phyloP scores from a whole-genome alignment of 371 early-diverging fungal species.

The Syncephalis plumigaleata region DNA sequence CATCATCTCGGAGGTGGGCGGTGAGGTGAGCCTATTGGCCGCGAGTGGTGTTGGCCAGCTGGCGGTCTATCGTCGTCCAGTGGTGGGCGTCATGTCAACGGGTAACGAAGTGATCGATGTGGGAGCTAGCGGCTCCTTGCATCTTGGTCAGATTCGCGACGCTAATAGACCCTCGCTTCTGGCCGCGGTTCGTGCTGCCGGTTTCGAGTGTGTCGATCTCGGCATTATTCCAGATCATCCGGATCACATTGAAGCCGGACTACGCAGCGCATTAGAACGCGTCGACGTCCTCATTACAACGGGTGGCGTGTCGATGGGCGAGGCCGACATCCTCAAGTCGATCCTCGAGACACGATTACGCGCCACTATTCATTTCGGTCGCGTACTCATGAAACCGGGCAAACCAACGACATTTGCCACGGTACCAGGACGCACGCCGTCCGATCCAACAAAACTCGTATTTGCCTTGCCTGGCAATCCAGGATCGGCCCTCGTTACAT shows the following conservation, averaged over 20 bases:
- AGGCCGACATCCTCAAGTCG: constrained; percentile 76
- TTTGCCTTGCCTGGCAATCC: constrained; percentile 91
- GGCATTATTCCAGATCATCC: constrained; percentile 60
- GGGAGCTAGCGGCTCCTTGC: constrained; percentile 18
- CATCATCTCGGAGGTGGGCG: constrained; percentile 43
- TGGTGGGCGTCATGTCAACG: constrained; percentile 66
- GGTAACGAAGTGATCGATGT: constrained; percentile 75
- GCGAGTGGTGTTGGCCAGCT: constrained; percentile 60
- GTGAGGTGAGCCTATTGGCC: constrained; percentile 64
- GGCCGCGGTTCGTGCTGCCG: constrained; percentile 36
- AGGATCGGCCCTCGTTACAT: constrained; percentile 76
- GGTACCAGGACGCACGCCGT: constrained; percentile 24
- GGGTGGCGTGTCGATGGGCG: constrained; percentile 93
- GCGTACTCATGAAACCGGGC: constrained; percentile 85
- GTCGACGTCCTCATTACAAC: constrained; percentile 73
- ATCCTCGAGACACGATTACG: constrained; percentile 54
- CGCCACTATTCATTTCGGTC: constrained; percentile 70
- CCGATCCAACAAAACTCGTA: constrained; percentile 23
- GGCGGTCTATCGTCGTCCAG: constrained; percentile 41
- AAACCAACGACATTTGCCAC: constrained; percentile 91
- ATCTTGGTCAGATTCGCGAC: constrained; percentile 58
- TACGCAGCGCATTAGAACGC: constrained; percentile 29
- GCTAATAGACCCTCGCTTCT: constrained; percentile 67
- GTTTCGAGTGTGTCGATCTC: constrained; percentile 49
- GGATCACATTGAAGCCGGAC: constrained; percentile 22